Percentiles rank a stretch among this genome's conserved stretches.
These are phyloP conservation scores for Rubus parviflorus DNA, from an alignment of 306 rosid species.

Conservation along the genomic window DNA sequence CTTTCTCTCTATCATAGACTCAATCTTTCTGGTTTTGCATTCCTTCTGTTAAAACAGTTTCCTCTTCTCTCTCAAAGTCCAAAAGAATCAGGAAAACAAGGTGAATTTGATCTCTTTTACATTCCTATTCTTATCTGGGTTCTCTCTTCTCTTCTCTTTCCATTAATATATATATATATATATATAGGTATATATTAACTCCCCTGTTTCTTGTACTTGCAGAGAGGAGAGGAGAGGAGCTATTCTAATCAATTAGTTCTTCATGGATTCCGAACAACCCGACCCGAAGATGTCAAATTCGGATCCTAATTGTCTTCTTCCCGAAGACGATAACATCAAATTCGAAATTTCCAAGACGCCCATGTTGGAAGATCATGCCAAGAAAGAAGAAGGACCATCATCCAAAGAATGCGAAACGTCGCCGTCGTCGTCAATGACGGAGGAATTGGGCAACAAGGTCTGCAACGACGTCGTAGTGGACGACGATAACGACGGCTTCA, in stretches of 20 bases:
- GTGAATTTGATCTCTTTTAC: background rate
- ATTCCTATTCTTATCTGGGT: background rate
- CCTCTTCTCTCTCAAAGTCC: conserved; percentile 1
- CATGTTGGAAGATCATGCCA: background rate
- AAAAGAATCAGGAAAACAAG: background rate
- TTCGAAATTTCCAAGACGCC: background rate
- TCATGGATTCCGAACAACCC: conserved; percentile 1
- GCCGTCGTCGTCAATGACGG: conserved; percentile 9
- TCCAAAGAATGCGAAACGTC: background rate
- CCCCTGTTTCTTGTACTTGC: background rate
- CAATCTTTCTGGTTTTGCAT: background rate
- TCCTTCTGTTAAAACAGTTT: background rate
- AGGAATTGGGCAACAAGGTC: background rate
- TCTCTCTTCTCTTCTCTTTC: background rate
- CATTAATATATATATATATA: background rate
- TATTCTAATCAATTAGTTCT: background rate
- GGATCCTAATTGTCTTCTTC: background rate
- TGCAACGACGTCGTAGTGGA: background rate
- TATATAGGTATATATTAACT: no score
- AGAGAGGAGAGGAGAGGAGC: background rate
- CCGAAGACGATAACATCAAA: background rate
- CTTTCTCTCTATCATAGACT: background rate
- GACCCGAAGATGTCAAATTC: background rate
- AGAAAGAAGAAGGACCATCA: conserved; percentile 7
- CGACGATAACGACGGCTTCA: conserved; percentile 51